These are phyloP conservation scores for Kluyveromyces dobzhanskii DNA, from an alignment of 805 yeast genomes.

Conservation along the genomic window DNA sequence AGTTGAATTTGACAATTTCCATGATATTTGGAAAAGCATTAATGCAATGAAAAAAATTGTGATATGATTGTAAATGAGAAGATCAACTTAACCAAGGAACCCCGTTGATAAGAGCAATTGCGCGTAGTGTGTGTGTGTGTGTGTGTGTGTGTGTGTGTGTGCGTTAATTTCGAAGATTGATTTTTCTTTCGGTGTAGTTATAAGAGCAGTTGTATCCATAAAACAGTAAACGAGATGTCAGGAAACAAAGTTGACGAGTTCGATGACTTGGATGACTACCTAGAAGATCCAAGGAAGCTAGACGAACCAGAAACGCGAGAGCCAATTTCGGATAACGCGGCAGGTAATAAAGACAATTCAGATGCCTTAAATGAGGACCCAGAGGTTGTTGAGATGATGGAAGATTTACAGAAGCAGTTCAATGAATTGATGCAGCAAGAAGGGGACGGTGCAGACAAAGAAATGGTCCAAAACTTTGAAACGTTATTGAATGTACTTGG, in stretches of 20 bases:
- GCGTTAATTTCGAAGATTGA: too few relatives aligned
- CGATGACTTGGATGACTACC: slow-evolving; percentile 72
- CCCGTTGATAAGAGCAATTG: too few relatives aligned
- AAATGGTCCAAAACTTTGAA: slow-evolving; percentile 29
- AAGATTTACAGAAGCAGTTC: slow-evolving; percentile 22
- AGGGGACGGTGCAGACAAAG: slow-evolving; percentile 13
- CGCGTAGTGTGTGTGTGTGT: too few relatives aligned
- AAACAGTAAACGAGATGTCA: too few relatives aligned
- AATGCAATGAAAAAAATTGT: too few relatives aligned
- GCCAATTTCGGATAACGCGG: slow-evolving; percentile 10
- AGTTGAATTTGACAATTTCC: too few relatives aligned
- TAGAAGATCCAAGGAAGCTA: slow-evolving; percentile 33
- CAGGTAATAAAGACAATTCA: slow-evolving; percentile 9
- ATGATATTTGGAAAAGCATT: too few relatives aligned
- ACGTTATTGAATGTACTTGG: slow-evolving; percentile 26
- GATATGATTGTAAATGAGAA: too few relatives aligned
- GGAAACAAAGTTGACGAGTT: slow-evolving; percentile 37
- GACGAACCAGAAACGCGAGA: slow-evolving; percentile 10
- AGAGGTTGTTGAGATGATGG: slow-evolving; percentile 28
- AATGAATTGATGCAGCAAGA: slow-evolving; percentile 17
- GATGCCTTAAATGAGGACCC: slow-evolving; percentile 14
- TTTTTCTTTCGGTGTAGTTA: too few relatives aligned
- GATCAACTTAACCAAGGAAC: too few relatives aligned
- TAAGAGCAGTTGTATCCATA: too few relatives aligned
- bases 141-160: too few relatives aligned